Evolutionary conservation across 2,329 filamentous ascomycete genomes (phyloP), one percentile per base, ranked within the genome.

Genomic region (Fusarium udum): DNA sequence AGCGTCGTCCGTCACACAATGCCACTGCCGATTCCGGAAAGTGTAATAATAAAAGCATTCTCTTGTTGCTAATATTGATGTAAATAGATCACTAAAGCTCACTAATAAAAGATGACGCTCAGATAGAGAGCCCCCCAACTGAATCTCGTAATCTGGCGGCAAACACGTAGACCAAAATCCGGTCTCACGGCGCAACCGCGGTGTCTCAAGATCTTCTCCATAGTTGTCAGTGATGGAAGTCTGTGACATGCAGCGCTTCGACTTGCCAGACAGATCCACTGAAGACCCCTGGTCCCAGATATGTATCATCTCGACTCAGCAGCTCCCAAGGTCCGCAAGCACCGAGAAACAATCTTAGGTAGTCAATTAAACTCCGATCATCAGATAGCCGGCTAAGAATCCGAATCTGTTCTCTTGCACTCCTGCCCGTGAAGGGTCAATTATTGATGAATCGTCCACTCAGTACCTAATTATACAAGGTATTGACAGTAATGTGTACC

Each of bases 111-210:
- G 36, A 46, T 52, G 57, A 53, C 52, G 34, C 57, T 62, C 56
- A 42, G 37, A 66, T 51, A 53, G 14, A 43, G 46, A 48, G 43
- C 12, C 46, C 28, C 36, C 36, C 46, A 65, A 42, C 36, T 57
- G 40, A 39, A 52, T 40, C 43, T 69, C n/a, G 59, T 37, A 48
- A 51, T 40, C 22, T 43, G 42, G 56, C 40, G 58, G 59, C 57
- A 70, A 71, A 62, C 55, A 60, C 58, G 67, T 69, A 69, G 72
- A 62, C 34, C 46, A 57, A 18, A 52, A 66, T 64, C 62, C 53
- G 42, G 46, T 51, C 61, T 64, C 52, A 52, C 73, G 73, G 73
- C 73, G 70, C 61, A 75, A 75, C 73, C 67, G 70, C 73, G 73
- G 73, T 74, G 70, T 67, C 73, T 71, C 61, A 57, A 59, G 24